Evolutionary conservation across 148 eudicot genomes (phyloP).

Genomic region (Nepenthes gracilis): DNA sequence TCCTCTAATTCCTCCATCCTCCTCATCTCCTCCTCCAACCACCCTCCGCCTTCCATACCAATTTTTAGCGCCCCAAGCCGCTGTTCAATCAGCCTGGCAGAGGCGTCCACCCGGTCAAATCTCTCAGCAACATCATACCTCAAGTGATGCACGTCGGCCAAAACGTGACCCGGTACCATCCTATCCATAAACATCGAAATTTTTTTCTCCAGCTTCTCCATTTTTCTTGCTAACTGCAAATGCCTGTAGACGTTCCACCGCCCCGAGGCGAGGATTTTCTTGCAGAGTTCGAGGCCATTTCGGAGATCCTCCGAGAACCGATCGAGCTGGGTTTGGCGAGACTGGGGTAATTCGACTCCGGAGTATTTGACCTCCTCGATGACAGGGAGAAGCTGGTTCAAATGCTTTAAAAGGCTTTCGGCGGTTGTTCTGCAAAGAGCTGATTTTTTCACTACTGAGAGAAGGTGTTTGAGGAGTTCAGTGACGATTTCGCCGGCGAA

Average conservation of each 20-base stretch:
- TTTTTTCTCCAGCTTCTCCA: conserved; percentile 68
- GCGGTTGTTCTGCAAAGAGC: conserved; percentile 47
- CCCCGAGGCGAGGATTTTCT: conserved; percentile 35
- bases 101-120: conserved; percentile 43
- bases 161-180: conserved; percentile 60
- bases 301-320: conserved; percentile 33
- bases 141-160: conserved; percentile 84
- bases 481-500: conserved; percentile 85
- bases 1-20: conserved; percentile 34
- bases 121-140: conserved; percentile 48
- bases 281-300: conserved; percentile 40
- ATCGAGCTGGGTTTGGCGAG: conserved; percentile 70
- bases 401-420: conserved; percentile 31
- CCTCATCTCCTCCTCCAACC: conserved; percentile 44
- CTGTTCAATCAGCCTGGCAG: conserved; percentile 37
- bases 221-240: conserved; percentile 44
- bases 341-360: conserved; percentile 57
- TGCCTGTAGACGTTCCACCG: conserved; percentile 82
- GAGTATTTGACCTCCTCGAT: conserved; percentile 74
- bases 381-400: conserved; percentile 50
- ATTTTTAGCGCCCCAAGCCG: conserved; percentile 48
- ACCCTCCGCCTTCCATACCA: conserved; percentile 24
- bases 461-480: conserved; percentile 58
- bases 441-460: conserved; percentile 28
- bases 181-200: conserved; percentile 47